Evolutionary conservation across 208 protist species (phyloP), one percentile per base, ranked within the genome.

Genomic region (Acanthamoeba lenticulata): DNA sequence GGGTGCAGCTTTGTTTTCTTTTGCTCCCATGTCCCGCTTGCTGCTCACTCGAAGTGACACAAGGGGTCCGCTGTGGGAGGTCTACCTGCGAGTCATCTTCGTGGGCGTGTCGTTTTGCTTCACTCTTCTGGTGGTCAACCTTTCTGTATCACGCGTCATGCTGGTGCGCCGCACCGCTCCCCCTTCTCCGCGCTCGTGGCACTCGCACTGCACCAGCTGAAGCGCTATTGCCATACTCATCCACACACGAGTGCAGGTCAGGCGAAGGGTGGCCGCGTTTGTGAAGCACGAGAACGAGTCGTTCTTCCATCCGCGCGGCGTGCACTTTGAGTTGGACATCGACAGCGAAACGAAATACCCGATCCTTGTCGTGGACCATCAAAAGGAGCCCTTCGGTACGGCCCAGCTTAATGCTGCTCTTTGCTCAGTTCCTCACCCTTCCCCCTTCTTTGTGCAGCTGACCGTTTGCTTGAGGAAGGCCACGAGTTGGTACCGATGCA

Each of bases 221-320:
- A n/a, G n/a, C n/a, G n/a, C n/a, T n/a, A n/a, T n/a, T n/a, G n/a
- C n/a, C n/a, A n/a, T n/a, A n/a, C n/a, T n/a, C n/a, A n/a, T n/a
- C n/a, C n/a, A n/a, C n/a, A n/a, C n/a, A n/a, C n/a, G n/a, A n/a
- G 13, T 52, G 45, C 45, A 67, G 57, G 57, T 21, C 4, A 7
- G 57, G 21, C 57, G 57, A 67, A 67, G 57, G 57, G 7, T 67
- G 24, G n/a, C 21, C 21, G 57, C 57, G n/a, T 67, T 67, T 21
- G 27, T 67, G 57, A 67, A 67, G n/a, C 57, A 67, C n/a, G 57
- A 67, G 57, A 67, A 67, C n/a, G 57, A 67, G n/a, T 67, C 57
- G 13, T 67, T 67, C 27, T 67, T 67, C n/a, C 57, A 32, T 7
- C 57, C 57, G n/a, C 15, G 27, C 13, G 57, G 57, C 57, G 57